phyloP scores from a whole-genome alignment of 1,284 basidiomycete species.

The Caloboletus firmus region DNA sequence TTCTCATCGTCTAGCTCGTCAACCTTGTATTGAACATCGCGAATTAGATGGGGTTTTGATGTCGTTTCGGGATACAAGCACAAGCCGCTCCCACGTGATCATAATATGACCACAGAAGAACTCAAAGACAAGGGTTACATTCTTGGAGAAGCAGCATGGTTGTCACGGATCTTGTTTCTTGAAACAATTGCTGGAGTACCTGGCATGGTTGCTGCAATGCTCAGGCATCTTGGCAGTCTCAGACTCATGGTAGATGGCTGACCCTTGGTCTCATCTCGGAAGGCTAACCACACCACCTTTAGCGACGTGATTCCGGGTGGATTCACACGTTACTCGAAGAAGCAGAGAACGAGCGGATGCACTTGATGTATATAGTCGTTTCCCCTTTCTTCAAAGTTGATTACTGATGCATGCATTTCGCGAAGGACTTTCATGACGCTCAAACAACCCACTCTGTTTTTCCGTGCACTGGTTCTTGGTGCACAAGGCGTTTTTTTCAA shows the following conservation, averaged over 20 bases:
- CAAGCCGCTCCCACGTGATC: constrained; percentile 58
- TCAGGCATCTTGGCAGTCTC: constrained; percentile 81
- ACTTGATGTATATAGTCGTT: constrained; percentile 63
- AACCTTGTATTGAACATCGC: constrained; percentile 6
- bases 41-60: constrained; percentile 65
- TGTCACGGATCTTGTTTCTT: constrained; percentile 84
- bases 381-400: background rate
- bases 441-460: constrained; percentile 73
- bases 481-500: constrained; percentile 94
- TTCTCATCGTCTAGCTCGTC: constrained; percentile 1
- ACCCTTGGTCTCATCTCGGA: constrained; percentile 5
- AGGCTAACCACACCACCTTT: constrained; percentile 12
- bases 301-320: constrained; percentile 90
- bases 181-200: constrained; percentile 93
- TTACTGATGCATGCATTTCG: constrained; percentile 15
- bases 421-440: constrained; percentile 86
- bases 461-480: constrained; percentile 79
- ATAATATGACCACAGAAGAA: constrained; percentile 65
- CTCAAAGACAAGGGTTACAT: constrained; percentile 72
- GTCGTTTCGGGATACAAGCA: constrained; percentile 80
- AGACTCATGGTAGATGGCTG: constrained; percentile 68
- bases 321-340: constrained; percentile 84
- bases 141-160: constrained; percentile 75
- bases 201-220: constrained; percentile 89
- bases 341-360: constrained; percentile 96